Base-by-base conservation (phyloP, 1,284 basidiomycete genomes). In the Microbotryomycetes sp. region DNA sequence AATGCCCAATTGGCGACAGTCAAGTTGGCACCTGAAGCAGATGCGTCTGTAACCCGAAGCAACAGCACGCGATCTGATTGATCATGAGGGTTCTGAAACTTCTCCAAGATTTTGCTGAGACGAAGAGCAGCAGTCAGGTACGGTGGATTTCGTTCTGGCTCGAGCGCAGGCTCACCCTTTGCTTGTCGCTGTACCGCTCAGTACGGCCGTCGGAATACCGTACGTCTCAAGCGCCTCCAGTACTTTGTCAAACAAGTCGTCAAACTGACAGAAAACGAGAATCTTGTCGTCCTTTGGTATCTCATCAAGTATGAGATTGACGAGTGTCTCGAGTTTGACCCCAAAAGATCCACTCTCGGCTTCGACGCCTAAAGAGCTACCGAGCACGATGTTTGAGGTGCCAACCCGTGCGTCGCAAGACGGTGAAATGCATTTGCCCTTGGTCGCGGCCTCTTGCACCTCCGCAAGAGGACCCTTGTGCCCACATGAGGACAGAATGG, bases 1-100 rank as follows among this genome's bases (percentile, higher is more conserved):
- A 97, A 87, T 35, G 90, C 92, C 71, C 94, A 91, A 77, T 93
- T 97, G 16, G 93, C 92, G 21, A 83, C 85, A 1, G 92, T 96
- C 71, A 97, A 76, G 74, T 97, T 97, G 9, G 74, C 74, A 52
- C 70, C 70, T 54, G 90, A 90, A 2, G 92, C 91, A 62, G 87
- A 91, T 73, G 94, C 90, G 75, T 94, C 91, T 81, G 89, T 91
- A 64, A 94, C 87, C 70, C 90, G 91, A 62, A 97, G 79, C 57
- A 97, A 79, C 30, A 97, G 79, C 2, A 96, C 91, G 9, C 89
- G 85, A 0, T 52, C 29, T 26, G 60, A 62, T 24, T 85, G 84
- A 57, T 81, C 78, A 67, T 84, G 82, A 45, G 83, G 79, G 60
- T 86, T 82, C 77, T 96, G 90, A 82, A 94, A 92, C 68, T 81